phyloP scores from a whole-genome alignment of 2,329 filamentous ascomycete genomes.

The Cladosporium velox region DNA sequence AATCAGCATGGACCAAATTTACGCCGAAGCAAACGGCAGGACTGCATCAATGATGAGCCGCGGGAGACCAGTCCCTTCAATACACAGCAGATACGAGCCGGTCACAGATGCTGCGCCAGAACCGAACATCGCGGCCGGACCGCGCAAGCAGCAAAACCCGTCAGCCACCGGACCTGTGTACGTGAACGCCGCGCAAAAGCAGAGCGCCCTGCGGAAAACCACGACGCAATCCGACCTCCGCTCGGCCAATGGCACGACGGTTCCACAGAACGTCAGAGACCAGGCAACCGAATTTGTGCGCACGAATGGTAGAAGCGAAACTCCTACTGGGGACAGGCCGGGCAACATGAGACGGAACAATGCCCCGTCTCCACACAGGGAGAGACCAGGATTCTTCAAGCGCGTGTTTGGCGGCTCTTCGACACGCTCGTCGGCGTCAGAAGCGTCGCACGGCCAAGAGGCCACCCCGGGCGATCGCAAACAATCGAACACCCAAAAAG shows the following conservation, averaged over 20 bases:
- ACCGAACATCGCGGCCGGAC: slow-evolving; percentile 79
- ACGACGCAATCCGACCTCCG: slow-evolving; percentile 37
- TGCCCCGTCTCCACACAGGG: slow-evolving; percentile 38
- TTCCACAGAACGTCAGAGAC: slow-evolving; percentile 45
- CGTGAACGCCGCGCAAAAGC: slow-evolving; percentile 33
- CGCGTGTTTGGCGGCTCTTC: slow-evolving; percentile 70
- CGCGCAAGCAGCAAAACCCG: slow-evolving; percentile 57
- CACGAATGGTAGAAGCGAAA: slow-evolving; percentile 40
- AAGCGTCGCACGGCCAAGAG: not conserved
- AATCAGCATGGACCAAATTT: slow-evolving; percentile 73
- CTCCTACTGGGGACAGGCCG: slow-evolving; percentile 26
- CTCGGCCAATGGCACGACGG: slow-evolving; percentile 29
- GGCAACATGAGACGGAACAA: slow-evolving; percentile 37
- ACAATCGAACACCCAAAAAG: slow-evolving; percentile 14
- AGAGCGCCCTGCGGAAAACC: slow-evolving; percentile 34
- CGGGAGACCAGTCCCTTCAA: slow-evolving; percentile 45
- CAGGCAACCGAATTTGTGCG: slow-evolving; percentile 54
- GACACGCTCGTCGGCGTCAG: slow-evolving; percentile 6
- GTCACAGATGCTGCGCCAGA: slow-evolving; percentile 82
- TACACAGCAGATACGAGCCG: slow-evolving; percentile 46
- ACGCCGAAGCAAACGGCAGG: slow-evolving; percentile 40
- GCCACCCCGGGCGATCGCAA: not conserved
- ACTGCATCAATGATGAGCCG: slow-evolving; percentile 44
- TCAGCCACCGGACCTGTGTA: slow-evolving; percentile 38
- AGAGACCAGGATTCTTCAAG: slow-evolving; percentile 86